These are phyloP conservation scores for Boletus vermiculosoides DNA, from an alignment of 768 basidiomycete species.

Conservation along the genomic window DNA sequence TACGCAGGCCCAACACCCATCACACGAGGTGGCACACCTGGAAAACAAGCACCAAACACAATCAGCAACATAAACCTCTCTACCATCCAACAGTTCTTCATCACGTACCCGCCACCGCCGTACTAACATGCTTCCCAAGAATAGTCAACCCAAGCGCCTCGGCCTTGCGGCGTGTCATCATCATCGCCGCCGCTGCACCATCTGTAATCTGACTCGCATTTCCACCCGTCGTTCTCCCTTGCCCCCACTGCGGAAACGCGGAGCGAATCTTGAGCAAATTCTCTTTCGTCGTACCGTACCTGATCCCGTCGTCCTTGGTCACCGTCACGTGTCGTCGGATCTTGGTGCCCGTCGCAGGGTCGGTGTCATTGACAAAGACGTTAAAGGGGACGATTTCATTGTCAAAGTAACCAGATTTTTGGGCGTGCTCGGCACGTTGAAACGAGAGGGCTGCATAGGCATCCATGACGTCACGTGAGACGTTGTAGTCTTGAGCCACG, in stretches of 20 bases:
- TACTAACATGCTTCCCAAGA: constrained; percentile 77
- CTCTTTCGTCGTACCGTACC: constrained; percentile 70
- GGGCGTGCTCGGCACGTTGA: constrained; percentile 73
- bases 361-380: constrained; percentile 60
- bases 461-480: constrained; percentile 77
- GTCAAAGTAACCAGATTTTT: constrained; percentile 61
- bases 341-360: constrained; percentile 48
- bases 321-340: constrained; percentile 52
- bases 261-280: constrained; percentile 59
- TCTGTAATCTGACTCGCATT: constrained; percentile 87
- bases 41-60: neutral
- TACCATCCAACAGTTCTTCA: neutral
- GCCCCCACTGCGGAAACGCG: constrained; percentile 85
- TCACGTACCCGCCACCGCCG: constrained; percentile 58
- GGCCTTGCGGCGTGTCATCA: constrained; percentile 81
- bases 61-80: neutral
- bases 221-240: constrained; percentile 72
- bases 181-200: constrained; percentile 74
- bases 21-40: constrained; percentile 73
- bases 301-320: constrained; percentile 73
- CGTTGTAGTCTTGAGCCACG: constrained; percentile 69
- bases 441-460: constrained; percentile 71
- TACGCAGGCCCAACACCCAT: constrained; percentile 87
- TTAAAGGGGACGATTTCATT: constrained; percentile 77
- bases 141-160: constrained; percentile 70